phyloP scores from a whole-genome alignment of 768 basidiomycete species.

The Kondoa subrosea region DNA sequence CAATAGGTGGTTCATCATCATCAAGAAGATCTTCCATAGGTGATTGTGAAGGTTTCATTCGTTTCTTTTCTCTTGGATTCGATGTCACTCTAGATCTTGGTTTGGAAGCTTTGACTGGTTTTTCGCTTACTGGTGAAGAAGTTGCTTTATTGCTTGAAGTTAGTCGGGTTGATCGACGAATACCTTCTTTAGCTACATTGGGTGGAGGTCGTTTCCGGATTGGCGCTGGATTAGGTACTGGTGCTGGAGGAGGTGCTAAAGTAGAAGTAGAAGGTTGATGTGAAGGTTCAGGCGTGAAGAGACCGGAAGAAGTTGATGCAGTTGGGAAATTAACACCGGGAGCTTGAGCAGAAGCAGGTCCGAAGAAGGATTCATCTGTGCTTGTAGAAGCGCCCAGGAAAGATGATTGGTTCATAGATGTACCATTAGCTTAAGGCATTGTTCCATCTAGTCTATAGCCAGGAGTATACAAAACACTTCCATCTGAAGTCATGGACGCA shows the following conservation, averaged over 20 bases:
- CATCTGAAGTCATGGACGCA: neutral
- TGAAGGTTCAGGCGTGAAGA: neutral
- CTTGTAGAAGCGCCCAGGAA: neutral
- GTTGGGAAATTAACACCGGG: slow-evolving; percentile 37
- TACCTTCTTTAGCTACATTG: neutral
- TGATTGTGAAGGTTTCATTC: neutral
- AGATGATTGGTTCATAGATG: slow-evolving; percentile 4
- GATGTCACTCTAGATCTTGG: slow-evolving; percentile 4
- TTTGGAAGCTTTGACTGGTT: neutral
- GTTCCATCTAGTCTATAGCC: no score
- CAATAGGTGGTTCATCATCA: neutral
- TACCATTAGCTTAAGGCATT: no score
- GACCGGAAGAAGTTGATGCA: neutral
- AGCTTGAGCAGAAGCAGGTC: slow-evolving; percentile 41
- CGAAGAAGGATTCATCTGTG: slow-evolving; percentile 7
- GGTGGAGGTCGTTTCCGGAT: neutral
- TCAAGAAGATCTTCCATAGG: no score
- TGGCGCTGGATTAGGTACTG: neutral
- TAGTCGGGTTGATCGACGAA: slow-evolving; percentile 1
- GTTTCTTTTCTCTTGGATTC: slow-evolving; percentile 7
- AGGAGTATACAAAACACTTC: neutral
- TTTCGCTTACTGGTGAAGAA: slow-evolving; percentile 2
- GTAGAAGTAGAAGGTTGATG: slow-evolving; percentile 2
- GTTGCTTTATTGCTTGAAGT: neutral
- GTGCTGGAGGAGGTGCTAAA: neutral